phyloP scores from a whole-genome alignment of 2,329 filamentous ascomycete genomes.

The Dothistroma septosporum region DNA sequence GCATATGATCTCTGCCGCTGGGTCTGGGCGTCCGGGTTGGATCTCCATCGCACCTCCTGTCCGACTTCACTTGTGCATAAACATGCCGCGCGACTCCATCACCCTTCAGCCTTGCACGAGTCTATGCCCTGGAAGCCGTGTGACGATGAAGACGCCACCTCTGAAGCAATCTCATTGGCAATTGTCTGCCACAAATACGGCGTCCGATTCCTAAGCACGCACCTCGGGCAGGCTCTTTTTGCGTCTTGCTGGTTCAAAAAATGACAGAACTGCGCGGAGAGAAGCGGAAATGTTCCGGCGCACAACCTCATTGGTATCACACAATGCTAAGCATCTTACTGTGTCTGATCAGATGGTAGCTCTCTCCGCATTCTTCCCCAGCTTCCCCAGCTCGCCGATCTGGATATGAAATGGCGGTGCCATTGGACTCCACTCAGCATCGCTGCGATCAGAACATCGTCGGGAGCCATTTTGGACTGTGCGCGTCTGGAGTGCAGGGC shows the following conservation, averaged over 20 bases:
- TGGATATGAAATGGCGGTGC: neutral
- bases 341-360: neutral
- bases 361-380: neutral
- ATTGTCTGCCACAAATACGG: neutral
- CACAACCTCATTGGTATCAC: neutral
- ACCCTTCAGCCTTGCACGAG: neutral
- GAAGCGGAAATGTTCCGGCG: too few relatives aligned
- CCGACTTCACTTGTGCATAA: neutral
- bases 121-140: too few relatives aligned
- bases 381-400: neutral
- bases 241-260: neutral
- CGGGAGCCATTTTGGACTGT: neutral
- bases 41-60: neutral
- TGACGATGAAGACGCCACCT: neutral
- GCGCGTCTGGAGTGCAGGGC: neutral
- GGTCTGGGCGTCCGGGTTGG: neutral
- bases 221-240: neutral
- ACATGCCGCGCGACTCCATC: neutral
- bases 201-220: neutral
- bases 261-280: too few relatives aligned
- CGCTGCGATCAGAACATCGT: neutral
- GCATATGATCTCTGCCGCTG: neutral
- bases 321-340: neutral
- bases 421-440: neutral
- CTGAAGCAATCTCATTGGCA: neutral